Conservation (phyloP, 345 rosid species). For the Lumnitzera littorea region DNA sequence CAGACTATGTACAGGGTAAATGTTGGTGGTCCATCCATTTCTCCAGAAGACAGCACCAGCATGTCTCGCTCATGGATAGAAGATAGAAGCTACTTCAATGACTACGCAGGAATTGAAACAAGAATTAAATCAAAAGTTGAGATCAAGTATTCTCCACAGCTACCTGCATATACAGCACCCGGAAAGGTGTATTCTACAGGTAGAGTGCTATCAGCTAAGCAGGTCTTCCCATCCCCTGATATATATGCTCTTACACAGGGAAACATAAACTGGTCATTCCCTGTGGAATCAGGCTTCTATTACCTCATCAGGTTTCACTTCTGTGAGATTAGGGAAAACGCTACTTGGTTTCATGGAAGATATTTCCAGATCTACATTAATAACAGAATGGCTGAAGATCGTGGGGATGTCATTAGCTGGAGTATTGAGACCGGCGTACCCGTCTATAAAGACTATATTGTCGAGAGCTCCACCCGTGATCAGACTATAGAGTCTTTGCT, state of each 20-base stretch:
- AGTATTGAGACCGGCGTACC: slow-evolving; percentile 20
- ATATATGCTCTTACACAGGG: background rate
- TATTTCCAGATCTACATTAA: slow-evolving; percentile 20
- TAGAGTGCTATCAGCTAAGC: slow-evolving; percentile 12
- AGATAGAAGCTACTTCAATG: slow-evolving; percentile 7
- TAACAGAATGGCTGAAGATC: slow-evolving; percentile 14
- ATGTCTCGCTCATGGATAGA: slow-evolving; percentile 21
- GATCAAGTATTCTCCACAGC: background rate
- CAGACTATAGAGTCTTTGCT: slow-evolving; percentile 12
- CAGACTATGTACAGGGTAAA: slow-evolving; percentile 28
- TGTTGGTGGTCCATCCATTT: slow-evolving; percentile 19
- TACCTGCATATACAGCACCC: slow-evolving; percentile 19
- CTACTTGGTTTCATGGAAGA: slow-evolving; percentile 3
- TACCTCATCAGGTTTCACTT: slow-evolving; percentile 26
- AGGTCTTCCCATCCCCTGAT: slow-evolving; percentile 6
- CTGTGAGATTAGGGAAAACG: slow-evolving; percentile 17
- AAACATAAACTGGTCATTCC: slow-evolving; percentile 13
- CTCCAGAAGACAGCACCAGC: slow-evolving; percentile 13
- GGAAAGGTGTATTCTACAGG: slow-evolving; percentile 14
- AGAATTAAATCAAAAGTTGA: background rate
- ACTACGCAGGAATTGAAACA: slow-evolving; percentile 3
- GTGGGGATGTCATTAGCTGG: slow-evolving; percentile 16
- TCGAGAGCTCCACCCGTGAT: slow-evolving; percentile 6
- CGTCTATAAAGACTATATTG: slow-evolving; percentile 17
- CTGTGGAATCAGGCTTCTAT: slow-evolving; percentile 28